Conservation (phyloP, 2,329 filamentous ascomycete genomes). For the Alternaria conjuncta region DNA sequence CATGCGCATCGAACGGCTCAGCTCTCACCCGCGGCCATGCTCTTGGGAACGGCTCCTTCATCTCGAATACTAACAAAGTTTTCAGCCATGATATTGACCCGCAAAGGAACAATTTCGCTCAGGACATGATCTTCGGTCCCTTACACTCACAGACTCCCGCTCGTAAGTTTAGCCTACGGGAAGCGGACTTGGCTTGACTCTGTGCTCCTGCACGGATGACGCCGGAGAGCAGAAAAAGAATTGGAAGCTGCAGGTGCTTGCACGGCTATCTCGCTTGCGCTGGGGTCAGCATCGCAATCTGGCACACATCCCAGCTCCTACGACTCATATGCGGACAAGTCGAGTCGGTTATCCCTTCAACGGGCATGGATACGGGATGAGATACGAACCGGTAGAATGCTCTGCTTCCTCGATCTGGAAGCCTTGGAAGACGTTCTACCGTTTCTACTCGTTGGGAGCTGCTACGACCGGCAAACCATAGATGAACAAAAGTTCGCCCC, state of each 20-base stretch:
- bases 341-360: slow-evolving; percentile 31
- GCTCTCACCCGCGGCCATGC: slow-evolving; percentile 16
- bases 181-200: slow-evolving; percentile 37
- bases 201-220: slow-evolving; percentile 43
- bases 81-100: slow-evolving; percentile 18
- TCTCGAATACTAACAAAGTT: slow-evolving; percentile 18
- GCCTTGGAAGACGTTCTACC: slow-evolving; percentile 21
- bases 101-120: slow-evolving; percentile 27
- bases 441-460: neutral
- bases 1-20: slow-evolving; percentile 11
- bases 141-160: slow-evolving; percentile 44
- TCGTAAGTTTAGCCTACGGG: slow-evolving; percentile 43
- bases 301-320: slow-evolving; percentile 26
- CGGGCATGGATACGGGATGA: slow-evolving; percentile 38
- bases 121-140: slow-evolving; percentile 36
- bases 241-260: slow-evolving; percentile 40
- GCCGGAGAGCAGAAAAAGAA: slow-evolving; percentile 34
- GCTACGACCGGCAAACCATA: slow-evolving; percentile 1
- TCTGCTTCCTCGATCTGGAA: slow-evolving; percentile 29
- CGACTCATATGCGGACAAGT: slow-evolving; percentile 25
- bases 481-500: slow-evolving; percentile 12
- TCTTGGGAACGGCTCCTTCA: slow-evolving; percentile 18
- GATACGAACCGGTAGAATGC: slow-evolving; percentile 32
- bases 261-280: slow-evolving; percentile 31
- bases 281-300: slow-evolving; percentile 26